Evolutionary conservation across 2,329 filamentous ascomycete genomes (phyloP), one percentile per base, ranked within the genome.

Genomic region (Sclerotinia nivalis): DNA sequence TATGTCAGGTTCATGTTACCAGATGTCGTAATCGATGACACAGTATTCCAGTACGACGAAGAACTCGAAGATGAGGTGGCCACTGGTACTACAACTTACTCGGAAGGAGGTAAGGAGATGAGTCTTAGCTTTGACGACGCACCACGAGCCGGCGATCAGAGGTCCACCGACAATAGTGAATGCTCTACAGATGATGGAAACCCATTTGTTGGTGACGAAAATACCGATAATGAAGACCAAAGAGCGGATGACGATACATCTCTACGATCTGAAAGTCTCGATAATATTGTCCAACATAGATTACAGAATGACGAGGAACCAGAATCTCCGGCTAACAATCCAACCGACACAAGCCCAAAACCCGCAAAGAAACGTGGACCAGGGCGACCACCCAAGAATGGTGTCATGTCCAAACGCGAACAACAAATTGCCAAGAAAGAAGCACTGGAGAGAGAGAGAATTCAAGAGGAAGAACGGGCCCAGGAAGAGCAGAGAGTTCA

Each of bases 331-430:
- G 47, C 64, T 69, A 52, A 74, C 72, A 67, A 71, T 43, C 65
- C 69, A 50, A 58, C 68, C 49, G 69, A 73, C 15, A 61, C 60
- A 55, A 58, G 52, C 58, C 40, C 80, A 43, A 76, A 76, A 66
- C 77, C 81, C 70, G 80, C 72, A 49, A 78, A 77, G 70, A 78
- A 76, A 68, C 88, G 91, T 74, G 92, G 92, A 20, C 92, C 92
- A 13, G 92, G 92, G n/a, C 84, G 92, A 67, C 92, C 92, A 28
- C 92, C 92, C 0, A 94, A 94, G 81, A 91, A 94, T 76, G 92
- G 92, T 40, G 86, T 93, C 77, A 92, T 93, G 88, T 94, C 91
- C 1, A 93, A 93, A 80, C 85, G 92, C 69, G 90, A 93, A 76
- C 85, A 89, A 74, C 84, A 88, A 25, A 79, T 88, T 61, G 84